These are phyloP conservation scores for Vigna unguiculata DNA, from an alignment of 306 rosid genomes.

Conservation along the genomic window DNA sequence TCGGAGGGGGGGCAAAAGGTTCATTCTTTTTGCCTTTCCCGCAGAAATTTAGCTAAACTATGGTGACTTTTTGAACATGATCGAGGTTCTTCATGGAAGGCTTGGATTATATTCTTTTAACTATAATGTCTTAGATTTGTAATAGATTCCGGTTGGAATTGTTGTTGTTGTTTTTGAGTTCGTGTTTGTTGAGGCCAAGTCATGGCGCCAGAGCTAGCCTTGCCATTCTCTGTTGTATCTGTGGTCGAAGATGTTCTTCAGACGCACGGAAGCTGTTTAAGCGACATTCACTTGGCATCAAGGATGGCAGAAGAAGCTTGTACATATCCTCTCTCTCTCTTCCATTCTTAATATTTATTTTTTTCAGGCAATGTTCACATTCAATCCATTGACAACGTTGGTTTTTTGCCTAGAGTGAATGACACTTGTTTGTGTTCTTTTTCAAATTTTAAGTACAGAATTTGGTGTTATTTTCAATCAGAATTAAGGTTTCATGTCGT, in stretches of 20 bases:
- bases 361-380: neutral
- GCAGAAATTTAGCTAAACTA: conserved; percentile 24
- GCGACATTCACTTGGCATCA: conserved; percentile 59
- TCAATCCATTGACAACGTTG: neutral
- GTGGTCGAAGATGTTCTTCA: conserved; percentile 81
- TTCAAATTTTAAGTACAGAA: neutral
- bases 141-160: conserved; percentile 10
- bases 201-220: conserved; percentile 67
- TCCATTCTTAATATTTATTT: neutral
- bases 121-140: conserved; percentile 40
- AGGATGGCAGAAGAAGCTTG: conserved; percentile 82
- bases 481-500: neutral
- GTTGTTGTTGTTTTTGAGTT: neutral
- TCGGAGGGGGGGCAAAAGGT: conserved; percentile 34
- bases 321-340: conserved; percentile 29
- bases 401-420: no score
- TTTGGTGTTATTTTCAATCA: neutral
- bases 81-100: conserved; percentile 22
- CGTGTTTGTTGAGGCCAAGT: conserved; percentile 1
- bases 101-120: conserved; percentile 31
- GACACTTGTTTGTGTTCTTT: neutral
- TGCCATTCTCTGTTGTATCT: conserved; percentile 71
- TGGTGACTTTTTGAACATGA: conserved; percentile 6
- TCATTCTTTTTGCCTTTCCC: conserved; percentile 46
- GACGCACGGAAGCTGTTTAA: conserved; percentile 54